phyloP scores from a whole-genome alignment of 495 filamentous ascomycete genomes.

The Aspergillus heteromorphus region DNA sequence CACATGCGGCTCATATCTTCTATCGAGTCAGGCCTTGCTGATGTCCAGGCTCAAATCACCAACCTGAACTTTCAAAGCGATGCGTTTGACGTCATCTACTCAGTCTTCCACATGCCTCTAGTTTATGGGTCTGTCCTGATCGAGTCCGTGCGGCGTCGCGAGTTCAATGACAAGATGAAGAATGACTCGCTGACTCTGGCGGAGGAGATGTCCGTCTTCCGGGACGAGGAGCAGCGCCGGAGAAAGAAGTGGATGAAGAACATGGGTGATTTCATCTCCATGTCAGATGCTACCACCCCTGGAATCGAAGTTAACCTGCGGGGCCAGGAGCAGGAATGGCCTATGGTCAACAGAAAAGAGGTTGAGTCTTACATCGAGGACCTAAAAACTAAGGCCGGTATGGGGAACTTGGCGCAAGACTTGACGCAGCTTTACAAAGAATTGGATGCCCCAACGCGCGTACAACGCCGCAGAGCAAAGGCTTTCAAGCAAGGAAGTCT shows the following conservation, averaged over 20 bases:
- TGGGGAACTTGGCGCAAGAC: conserved; percentile 48
- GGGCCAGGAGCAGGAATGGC: conserved; percentile 76
- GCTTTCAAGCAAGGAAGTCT: conserved; percentile 96
- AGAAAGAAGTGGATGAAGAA: conserved; percentile 86
- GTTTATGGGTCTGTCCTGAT: conserved; percentile 84
- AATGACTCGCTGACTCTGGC: conserved; percentile 76
- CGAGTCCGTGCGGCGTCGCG: conserved; percentile 76
- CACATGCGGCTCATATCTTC: conserved; percentile 76
- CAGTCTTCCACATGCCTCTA: conserved; percentile 74
- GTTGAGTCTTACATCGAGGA: conserved; percentile 50
- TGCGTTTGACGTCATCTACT: conserved; percentile 68
- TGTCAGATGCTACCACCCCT: conserved; percentile 59
- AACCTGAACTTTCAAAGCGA: conserved; percentile 63
- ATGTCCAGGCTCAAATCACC: conserved; percentile 63
- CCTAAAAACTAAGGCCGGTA: conserved; percentile 38
- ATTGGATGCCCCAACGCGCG: conserved; percentile 64
- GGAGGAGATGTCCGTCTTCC: conserved; percentile 84
- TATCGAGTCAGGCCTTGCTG: conserved; percentile 67
- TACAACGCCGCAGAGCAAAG: conserved; percentile 71
- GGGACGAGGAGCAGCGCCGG: conserved; percentile 85
- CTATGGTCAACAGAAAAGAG: conserved; percentile 53
- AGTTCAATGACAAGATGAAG: conserved; percentile 88
- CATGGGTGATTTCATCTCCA: conserved; percentile 55
- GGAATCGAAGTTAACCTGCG: conserved; percentile 81
- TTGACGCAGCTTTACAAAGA: conserved; percentile 60